Evolutionary conservation across 371 early-diverging fungal genomes (phyloP), one percentile per base, ranked within the genome.

Genomic region (Mortierella polycephala): DNA sequence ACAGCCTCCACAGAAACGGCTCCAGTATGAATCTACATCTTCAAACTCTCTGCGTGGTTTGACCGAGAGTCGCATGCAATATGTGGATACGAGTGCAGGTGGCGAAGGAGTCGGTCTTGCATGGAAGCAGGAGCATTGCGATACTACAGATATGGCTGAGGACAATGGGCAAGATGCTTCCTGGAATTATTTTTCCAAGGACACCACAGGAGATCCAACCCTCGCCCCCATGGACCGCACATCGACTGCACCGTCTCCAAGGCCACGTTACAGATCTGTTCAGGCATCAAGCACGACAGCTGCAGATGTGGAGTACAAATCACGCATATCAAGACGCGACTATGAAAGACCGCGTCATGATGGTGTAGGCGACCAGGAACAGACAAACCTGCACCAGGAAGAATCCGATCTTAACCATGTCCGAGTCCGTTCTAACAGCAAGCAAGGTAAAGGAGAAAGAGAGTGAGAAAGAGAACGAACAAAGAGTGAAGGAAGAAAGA

Each of bases 401-500:
- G n/a, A 18, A 20, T 4, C 10, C 4, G 51, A 51, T 18, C 18
- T 18, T 21, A n/a, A 18, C 51, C 51, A 51, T 18, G 51, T 51
- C 51, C 20, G 10, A 20, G 20, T 18, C 51, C 18, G 51, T 13
- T 51, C 51, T 51, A 30, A 30, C 30, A 30, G 30, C 30, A 30
- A 30, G 30, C 30, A 45, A 59, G 59, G 60, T 53, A 53, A 61
- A 42, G 16, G 21, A 57, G 57, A 50, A 49, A 65, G 14, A n/a
- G 51, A 18, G 42, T 50, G 49, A 40, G 49, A 49, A 18, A 18
- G 42, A 54, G 40, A 57, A 57, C 21, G 49, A 20, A 18, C 13
- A n/a, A n/a, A 37, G 14, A n/a, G 46, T 20, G 54, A 16, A 63
- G 23, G 46, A 39, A 42, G 16, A 64, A 37, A 56, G 39, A 55